Base-by-base conservation (phyloP, 306 rosid genomes). In the Lotus japonicus region DNA sequence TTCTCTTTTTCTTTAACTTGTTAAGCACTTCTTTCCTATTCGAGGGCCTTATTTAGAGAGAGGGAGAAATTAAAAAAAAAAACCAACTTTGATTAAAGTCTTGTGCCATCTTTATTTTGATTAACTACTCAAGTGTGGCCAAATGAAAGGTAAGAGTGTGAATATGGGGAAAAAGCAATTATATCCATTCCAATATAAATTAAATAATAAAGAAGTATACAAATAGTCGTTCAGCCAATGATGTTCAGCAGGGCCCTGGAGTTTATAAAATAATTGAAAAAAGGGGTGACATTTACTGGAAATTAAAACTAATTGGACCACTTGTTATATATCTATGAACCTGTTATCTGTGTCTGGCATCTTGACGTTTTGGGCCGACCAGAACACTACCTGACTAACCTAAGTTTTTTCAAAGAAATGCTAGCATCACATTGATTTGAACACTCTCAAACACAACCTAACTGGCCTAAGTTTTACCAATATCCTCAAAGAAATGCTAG, bases 251-350 rank as follows among this genome's bases (percentile, higher is more conserved):
- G 81, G 73, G 33, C 16, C 69, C 38, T 10, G n/a, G 6, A 53
- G 50, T 17, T 48, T 26, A 18, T 49, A 28, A 65, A 56, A 54
- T 56, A 56, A 54, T 56, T 51, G 39, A 17, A 60, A 69, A 53
- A 58, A 74, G 50, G 18, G 14, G 26, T 45, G 9, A 64, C 68
- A 70, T 64, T 70, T 64, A 26, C 51, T 77, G 28, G 17, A 70
- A 54, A 46, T 36, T 46, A 54, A 53, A 65, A 61, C 54, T 17
- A 18, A 64, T 7, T 62, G 72, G 72, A 66, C 67, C 63, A 77
- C 71, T 61, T 19, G 51, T 43, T 58, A 16, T 58, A 7, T 49
- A 16, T 58, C 11, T 49, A 13, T 19, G 17, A 50, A 16, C 23
- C 70, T 11, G 6, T 50, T 58, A 68, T 9, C 43, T 68, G 58